A percentile compares a stretch with the other conserved stretches of the same genome.
Evolutionary conservation across 306 rosid genomes (phyloP).

Genomic region (Citrullus amarus): DNA sequence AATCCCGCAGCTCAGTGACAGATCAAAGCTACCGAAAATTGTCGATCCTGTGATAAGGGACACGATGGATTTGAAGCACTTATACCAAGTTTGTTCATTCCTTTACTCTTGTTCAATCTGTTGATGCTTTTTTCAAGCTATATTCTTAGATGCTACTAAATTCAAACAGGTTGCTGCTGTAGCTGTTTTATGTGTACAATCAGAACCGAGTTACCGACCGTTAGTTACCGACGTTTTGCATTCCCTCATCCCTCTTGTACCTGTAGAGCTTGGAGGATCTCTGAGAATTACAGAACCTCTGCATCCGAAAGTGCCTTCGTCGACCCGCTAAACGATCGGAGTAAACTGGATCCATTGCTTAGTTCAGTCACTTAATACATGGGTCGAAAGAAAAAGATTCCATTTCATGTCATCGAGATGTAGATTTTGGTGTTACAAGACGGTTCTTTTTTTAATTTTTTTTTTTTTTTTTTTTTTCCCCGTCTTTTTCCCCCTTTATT

Average conservation of each 20-base stretch:
- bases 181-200: constrained; percentile 81
- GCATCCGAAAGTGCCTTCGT: not conserved
- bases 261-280: constrained; percentile 72
- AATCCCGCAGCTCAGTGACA: constrained; percentile 80
- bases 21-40: constrained; percentile 69
- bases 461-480: not conserved
- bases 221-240: constrained; percentile 80
- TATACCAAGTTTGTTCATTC: constrained; percentile 56
- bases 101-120: not conserved
- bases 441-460: not conserved
- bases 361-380: not conserved
- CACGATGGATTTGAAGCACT: constrained; percentile 89
- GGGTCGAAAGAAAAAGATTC: not conserved
- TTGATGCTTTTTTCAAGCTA: not conserved
- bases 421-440: not conserved
- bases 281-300: constrained; percentile 45
- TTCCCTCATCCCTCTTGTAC: constrained; percentile 84
- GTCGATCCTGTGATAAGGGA: constrained; percentile 64
- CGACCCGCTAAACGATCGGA: not conserved
- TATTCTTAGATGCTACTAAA: not conserved
- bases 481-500: not conserved
- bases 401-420: not conserved
- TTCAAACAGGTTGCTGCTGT: constrained; percentile 84
- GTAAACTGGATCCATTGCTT: not conserved
- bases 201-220: constrained; percentile 89